These are phyloP conservation scores for Hypsizygus marmoreus DNA, from an alignment of 768 basidiomycete species.

Conservation along the genomic window DNA sequence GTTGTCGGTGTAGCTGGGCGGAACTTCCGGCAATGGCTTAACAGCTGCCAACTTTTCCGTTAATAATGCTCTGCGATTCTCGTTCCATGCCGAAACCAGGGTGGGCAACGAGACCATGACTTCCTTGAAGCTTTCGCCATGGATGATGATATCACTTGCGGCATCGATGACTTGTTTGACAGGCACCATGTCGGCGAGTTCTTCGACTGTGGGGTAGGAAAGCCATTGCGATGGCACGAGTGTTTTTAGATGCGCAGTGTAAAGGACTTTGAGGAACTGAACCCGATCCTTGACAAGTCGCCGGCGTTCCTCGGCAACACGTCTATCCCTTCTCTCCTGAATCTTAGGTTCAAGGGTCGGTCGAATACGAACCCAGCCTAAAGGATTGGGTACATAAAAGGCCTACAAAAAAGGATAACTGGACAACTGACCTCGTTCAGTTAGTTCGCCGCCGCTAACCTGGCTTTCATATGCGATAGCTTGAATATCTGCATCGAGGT, in stretches of 20 bases:
- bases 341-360: slow-evolving; percentile 20
- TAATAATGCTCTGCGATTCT: background rate
- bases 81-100: slow-evolving; percentile 4
- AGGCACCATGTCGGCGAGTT: slow-evolving; percentile 11
- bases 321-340: background rate
- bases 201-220: slow-evolving; percentile 20
- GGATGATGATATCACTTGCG: background rate
- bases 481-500: slow-evolving; percentile 14
- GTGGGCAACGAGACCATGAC: slow-evolving; percentile 6
- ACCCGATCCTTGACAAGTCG: slow-evolving; percentile 6
- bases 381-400: background rate
- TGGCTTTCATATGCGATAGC: background rate
- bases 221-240: slow-evolving; percentile 25
- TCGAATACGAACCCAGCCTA: slow-evolving; percentile 26
- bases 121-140: slow-evolving; percentile 1
- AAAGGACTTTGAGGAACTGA: slow-evolving; percentile 11
- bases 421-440: slow-evolving; percentile 25
- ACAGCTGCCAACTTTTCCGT: background rate
- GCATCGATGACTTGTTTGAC: slow-evolving; percentile 1
- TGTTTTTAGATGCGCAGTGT: slow-evolving; percentile 18
- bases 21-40: background rate
- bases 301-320: slow-evolving; percentile 12
- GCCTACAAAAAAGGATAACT: background rate
- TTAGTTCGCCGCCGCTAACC: slow-evolving; percentile 18
- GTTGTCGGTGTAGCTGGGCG: background rate